phyloP scores from a whole-genome alignment of 2,329 filamentous ascomycete species.

The Blastomyces parvus region DNA sequence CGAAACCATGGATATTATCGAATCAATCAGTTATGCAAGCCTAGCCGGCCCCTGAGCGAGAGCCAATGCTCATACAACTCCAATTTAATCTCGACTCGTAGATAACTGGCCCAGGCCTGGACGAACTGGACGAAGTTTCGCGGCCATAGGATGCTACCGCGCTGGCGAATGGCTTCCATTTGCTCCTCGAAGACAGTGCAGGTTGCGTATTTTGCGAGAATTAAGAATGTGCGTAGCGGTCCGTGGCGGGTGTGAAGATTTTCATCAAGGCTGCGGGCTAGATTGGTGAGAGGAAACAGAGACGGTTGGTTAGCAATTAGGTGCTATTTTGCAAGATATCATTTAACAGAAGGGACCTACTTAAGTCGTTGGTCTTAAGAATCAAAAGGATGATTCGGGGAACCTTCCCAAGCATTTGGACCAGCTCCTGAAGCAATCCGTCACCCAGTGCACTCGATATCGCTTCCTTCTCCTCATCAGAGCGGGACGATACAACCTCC shows the following conservation, averaged over 20 bases:
- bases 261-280: constrained; percentile 79
- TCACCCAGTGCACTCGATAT: constrained; percentile 78
- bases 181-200: constrained; percentile 54
- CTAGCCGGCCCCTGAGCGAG: constrained; percentile 42
- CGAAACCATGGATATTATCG: neutral
- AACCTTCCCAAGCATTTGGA: constrained; percentile 78
- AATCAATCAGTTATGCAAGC: constrained; percentile 25
- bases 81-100: constrained; percentile 49
- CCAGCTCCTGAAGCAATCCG: constrained; percentile 77
- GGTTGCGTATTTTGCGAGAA: constrained; percentile 55
- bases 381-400: constrained; percentile 89
- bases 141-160: constrained; percentile 44
- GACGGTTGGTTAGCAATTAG: neutral
- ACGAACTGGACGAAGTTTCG: constrained; percentile 44
- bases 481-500: constrained; percentile 47
- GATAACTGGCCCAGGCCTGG: constrained; percentile 44
- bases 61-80: constrained; percentile 51
- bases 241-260: constrained; percentile 52
- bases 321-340: neutral
- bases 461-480: constrained; percentile 69
- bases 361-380: constrained; percentile 95
- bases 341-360: constrained; percentile 30
- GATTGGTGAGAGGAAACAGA: neutral
- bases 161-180: constrained; percentile 41
- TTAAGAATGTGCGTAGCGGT: constrained; percentile 53